A percentile compares a stretch with the other conserved stretches of the same genome.
Conservation (phyloP, 2,329 filamentous ascomycete genomes). For the Byssoonygena ceratinophila region DNA sequence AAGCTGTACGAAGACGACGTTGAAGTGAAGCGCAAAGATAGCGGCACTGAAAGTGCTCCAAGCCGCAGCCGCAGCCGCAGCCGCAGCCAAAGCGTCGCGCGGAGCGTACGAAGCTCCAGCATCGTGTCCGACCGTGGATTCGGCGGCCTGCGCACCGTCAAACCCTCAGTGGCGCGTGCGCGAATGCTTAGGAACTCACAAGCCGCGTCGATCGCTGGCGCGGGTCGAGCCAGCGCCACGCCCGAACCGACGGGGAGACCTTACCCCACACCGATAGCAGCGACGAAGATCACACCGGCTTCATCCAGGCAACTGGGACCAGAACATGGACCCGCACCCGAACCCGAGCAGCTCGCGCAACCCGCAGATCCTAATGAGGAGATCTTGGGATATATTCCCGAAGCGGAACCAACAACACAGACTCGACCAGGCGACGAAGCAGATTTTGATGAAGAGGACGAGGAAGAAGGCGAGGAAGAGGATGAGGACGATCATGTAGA, state of each 20-base stretch:
- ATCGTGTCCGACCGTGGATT: constrained; percentile 15
- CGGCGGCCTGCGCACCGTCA: constrained; percentile 6
- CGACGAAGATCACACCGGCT: constrained; percentile 16
- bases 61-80: constrained; percentile 23
- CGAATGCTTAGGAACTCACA: no score
- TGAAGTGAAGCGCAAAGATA: constrained; percentile 18
- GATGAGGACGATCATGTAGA: constrained; percentile 27
- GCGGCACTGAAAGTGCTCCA: constrained; percentile 15
- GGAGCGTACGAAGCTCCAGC: constrained; percentile 15
- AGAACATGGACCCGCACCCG: constrained; percentile 9
- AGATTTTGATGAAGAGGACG: constrained; percentile 21
- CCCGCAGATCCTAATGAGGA: constrained; percentile 20
- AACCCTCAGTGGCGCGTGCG: background rate
- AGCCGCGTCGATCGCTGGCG: no score
- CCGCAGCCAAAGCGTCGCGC: constrained; percentile 25
- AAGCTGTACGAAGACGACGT: constrained; percentile 32
- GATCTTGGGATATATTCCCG: constrained; percentile 20
- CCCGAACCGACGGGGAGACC: constrained; percentile 3
- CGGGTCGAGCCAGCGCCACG: constrained; percentile 14
- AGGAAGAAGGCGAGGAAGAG: constrained; percentile 29
- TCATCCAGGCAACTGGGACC: constrained; percentile 16
- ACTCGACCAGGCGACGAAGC: constrained; percentile 21
- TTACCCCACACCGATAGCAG: background rate
- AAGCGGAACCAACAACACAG: constrained; percentile 15
- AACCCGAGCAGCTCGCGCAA: constrained; percentile 10